These are phyloP conservation scores for Hydnomerulius pinastri DNA, from an alignment of 768 basidiomycete species.

Conservation along the genomic window DNA sequence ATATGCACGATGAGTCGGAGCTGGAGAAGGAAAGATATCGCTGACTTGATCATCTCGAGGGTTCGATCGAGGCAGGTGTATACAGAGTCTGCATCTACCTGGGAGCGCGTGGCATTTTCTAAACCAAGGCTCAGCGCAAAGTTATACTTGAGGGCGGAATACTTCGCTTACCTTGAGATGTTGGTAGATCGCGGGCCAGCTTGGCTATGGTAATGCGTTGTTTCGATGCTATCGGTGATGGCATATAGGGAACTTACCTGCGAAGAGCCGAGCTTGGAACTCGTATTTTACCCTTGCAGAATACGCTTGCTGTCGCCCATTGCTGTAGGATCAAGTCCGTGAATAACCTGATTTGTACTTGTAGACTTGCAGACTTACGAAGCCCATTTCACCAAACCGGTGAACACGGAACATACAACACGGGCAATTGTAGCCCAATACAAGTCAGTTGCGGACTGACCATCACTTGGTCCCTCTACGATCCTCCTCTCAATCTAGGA, in stretches of 20 bases:
- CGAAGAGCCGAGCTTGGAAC: conserved; percentile 21
- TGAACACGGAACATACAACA: conserved; percentile 18
- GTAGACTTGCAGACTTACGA: conserved; percentile 14
- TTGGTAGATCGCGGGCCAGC: conserved; percentile 21
- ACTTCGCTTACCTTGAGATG: conserved; percentile 18
- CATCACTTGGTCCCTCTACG: neutral
- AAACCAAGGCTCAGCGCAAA: neutral
- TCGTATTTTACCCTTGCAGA: conserved; percentile 20
- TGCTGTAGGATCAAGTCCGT: conserved; percentile 6
- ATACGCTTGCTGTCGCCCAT: conserved; percentile 5
- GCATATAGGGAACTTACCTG: conserved; percentile 6
- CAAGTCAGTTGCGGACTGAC: conserved; percentile 1
- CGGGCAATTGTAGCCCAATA: conserved; percentile 12
- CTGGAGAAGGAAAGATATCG: conserved; percentile 25
- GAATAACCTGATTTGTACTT: neutral
- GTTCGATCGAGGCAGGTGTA: conserved; percentile 12
- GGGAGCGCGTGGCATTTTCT: conserved; percentile 9
- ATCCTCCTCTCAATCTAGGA: conserved; percentile 26
- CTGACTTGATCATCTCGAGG: conserved; percentile 7
- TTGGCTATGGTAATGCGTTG: conserved; percentile 11
- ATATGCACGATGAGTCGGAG: conserved; percentile 20
- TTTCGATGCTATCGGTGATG: neutral
- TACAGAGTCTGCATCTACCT: neutral
- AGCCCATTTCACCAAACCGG: conserved; percentile 13
- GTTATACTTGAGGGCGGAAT: neutral